Evolutionary conservation across 1,284 basidiomycete species (phyloP).

Genomic region (Heterobasidion annosum): DNA sequence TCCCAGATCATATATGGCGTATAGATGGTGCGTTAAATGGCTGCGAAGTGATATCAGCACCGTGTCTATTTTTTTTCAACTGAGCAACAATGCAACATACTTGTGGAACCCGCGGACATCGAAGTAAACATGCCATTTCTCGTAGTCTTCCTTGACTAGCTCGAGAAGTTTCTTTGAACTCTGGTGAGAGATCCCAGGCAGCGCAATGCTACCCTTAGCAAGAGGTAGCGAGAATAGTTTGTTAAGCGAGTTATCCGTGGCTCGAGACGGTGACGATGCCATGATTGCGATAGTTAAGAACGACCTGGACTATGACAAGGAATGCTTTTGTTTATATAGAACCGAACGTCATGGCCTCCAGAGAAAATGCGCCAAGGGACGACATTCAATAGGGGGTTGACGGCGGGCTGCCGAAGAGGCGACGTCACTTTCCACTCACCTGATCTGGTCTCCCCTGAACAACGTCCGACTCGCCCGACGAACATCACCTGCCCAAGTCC

Average conservation of each 20-base stretch:
- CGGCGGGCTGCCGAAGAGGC: too few species aligned
- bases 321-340: too few species aligned
- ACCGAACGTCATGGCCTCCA: too few species aligned
- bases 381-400: too few species aligned
- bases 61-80: neutral
- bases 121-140: neutral
- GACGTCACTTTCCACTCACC: too few species aligned
- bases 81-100: neutral
- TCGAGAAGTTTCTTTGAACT: neutral
- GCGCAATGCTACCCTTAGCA: neutral
- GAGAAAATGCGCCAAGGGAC: too few species aligned
- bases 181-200: neutral
- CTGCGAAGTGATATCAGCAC: slow-evolving; percentile 16
- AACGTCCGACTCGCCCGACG: too few species aligned
- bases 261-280: too few species aligned
- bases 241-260: neutral
- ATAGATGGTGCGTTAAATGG: slow-evolving; percentile 40
- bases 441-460: too few species aligned
- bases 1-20: slow-evolving; percentile 43
- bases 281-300: too few species aligned
- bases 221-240: neutral
- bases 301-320: too few species aligned
- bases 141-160: neutral
- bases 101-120: neutral
- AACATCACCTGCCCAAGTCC: too few species aligned